Base-by-base conservation (phyloP, 192 early-diverging fungal species). In the Backusella psychrophila region DNA sequence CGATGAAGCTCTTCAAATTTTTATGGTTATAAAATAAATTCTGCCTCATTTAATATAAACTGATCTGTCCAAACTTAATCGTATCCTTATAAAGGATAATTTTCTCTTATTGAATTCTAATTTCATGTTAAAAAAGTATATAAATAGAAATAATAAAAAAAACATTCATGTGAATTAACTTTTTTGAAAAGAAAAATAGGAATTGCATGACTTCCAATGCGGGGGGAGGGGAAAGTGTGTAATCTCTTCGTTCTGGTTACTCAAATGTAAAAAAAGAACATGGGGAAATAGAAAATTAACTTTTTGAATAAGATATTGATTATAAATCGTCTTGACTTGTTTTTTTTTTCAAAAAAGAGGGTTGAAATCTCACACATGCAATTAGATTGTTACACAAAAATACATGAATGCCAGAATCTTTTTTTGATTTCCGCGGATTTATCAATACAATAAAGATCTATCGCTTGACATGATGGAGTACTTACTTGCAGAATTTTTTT, bases 391-490 rank as follows among this genome's bases (percentile, higher is more conserved):
- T 63, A 63, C 56, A 63, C 56, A 29, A 0, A 14, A 14, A 29
- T 63, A 63, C 21, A 49, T 49, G 3, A 29, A 63, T 29, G 56
- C 56, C 56, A 63, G 56, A 63, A 63, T 1, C 8, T 63, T 63
- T 53, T 56, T 56, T 29, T 63, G 21, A 63, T 63, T 63, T 63
- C 56, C 56, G 56, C 56, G 56, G 56, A 63, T 59, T 29, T 26
- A 59, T 59, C 0, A 26, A 59, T 49, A 49, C 19, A 49, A 49
- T 44, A 56, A 9, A 56, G 21, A 56, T 5, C 49, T 21, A 53
- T 59, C 23, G 12, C 11, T 59, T 59, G 56, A 59, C 56, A 59
- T 29, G 23, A 49, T 49, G 46, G 46, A 49, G 46, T 49, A 49
- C 23, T 21, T 12, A 49, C 23, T 21, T 12, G 21, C 23, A 59